Evolutionary conservation across 2,329 filamentous ascomycete genomes (phyloP).

Genomic region (Xylariaceae sp.): DNA sequence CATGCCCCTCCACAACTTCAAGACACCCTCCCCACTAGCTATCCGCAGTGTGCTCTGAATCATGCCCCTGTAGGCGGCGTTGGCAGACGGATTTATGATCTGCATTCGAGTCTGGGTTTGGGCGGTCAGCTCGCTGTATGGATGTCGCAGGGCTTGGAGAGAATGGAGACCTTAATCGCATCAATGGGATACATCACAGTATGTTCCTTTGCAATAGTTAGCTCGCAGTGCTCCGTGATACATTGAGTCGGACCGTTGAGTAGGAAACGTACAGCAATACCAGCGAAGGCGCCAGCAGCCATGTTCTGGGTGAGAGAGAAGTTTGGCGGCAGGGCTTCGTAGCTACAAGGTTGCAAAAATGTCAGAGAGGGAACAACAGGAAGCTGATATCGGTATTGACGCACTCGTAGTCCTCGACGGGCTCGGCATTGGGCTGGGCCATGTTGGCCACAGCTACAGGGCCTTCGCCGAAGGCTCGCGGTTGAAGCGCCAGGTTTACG

Average conservation of each 20-base stretch:
- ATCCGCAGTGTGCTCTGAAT: slow-evolving; percentile 92
- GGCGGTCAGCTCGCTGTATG: slow-evolving; percentile 11
- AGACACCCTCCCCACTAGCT: slow-evolving; percentile 79
- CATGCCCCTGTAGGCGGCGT: slow-evolving; percentile 81
- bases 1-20: slow-evolving; percentile 93
- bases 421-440: slow-evolving; percentile 63
- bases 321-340: slow-evolving; percentile 91
- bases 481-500: slow-evolving; percentile 62
- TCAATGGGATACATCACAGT: slow-evolving; percentile 99
- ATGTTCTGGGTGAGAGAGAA: slow-evolving; percentile 94
- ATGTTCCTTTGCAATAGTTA: slow-evolving; percentile 64
- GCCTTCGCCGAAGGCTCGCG: slow-evolving; percentile 57
- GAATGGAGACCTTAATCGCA: slow-evolving; percentile 80
- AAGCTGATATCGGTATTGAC: too few species aligned
- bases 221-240: background rate
- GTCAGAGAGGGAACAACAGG: too few species aligned
- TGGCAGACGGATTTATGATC: slow-evolving; percentile 78
- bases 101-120: slow-evolving; percentile 86
- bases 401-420: slow-evolving; percentile 64
- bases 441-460: slow-evolving; percentile 64
- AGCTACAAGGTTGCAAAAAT: too few species aligned
- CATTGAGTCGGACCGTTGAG: background rate
- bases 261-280: slow-evolving; percentile 67
- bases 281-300: slow-evolving; percentile 92
- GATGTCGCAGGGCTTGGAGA: slow-evolving; percentile 7